Evolutionary conservation across 2,329 filamentous ascomycete genomes (phyloP).

Genomic region (Penicillium italicum): DNA sequence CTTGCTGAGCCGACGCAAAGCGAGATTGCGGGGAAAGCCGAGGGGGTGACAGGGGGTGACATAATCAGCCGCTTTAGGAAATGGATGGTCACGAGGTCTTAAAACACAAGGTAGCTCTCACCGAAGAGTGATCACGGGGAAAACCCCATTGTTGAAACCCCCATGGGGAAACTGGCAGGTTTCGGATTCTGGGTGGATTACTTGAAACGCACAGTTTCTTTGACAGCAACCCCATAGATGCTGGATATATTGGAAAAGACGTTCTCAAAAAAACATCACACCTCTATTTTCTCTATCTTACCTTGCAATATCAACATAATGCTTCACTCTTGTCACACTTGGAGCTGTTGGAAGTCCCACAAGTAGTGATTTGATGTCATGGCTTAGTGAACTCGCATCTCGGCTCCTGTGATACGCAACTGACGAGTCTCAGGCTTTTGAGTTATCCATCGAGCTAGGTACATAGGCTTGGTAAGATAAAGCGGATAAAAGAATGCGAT

Average conservation of each 20-base stretch:
- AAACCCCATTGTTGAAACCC: too few relatives aligned
- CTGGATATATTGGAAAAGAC: neutral
- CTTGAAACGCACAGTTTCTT: too few relatives aligned
- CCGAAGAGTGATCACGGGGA: too few relatives aligned
- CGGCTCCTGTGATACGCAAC: neutral
- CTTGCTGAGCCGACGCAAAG: slow-evolving; percentile 37
- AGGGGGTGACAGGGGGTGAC: slow-evolving; percentile 10
- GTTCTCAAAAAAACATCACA: too few relatives aligned
- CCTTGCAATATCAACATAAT: neutral
- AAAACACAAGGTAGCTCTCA: neutral
- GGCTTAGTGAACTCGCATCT: neutral
- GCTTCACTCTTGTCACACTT: neutral
- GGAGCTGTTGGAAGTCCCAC: too few relatives aligned
- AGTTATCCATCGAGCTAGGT: neutral
- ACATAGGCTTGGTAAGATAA: neutral
- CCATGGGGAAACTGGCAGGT: neutral
- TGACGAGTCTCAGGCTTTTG: neutral
- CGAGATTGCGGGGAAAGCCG: slow-evolving; percentile 36
- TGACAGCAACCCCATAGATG: neutral
- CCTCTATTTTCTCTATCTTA: neutral
- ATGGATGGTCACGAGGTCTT: neutral
- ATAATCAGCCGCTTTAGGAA: slow-evolving; percentile 4
- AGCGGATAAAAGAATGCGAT: neutral
- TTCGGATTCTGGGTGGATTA: neutral
- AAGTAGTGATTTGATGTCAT: neutral